phyloP scores from a whole-genome alignment of 306 rosid species.

The Medicago lupulina region DNA sequence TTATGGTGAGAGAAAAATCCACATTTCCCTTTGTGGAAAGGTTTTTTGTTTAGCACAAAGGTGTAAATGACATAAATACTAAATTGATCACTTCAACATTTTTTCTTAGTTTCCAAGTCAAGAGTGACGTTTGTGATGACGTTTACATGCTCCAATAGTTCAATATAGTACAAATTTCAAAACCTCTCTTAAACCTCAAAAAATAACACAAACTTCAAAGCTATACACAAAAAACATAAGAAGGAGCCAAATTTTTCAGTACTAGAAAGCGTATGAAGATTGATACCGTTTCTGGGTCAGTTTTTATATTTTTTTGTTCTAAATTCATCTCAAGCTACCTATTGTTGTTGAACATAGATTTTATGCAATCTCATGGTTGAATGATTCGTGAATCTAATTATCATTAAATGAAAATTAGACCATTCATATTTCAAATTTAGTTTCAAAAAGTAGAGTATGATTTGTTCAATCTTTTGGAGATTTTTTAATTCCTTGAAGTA shows the following conservation, averaged over 20 bases:
- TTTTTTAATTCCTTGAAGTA: too few relatives aligned
- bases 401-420: not conserved
- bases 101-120: slow-evolving; percentile 47
- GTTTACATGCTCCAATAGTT: not conserved
- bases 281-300: slow-evolving; percentile 48
- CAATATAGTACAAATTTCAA: slow-evolving; percentile 17
- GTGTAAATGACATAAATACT: not conserved
- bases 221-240: not conserved
- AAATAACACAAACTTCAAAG: slow-evolving; percentile 1
- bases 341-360: not conserved
- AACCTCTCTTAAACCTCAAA: slow-evolving; percentile 46
- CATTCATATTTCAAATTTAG: too few relatives aligned
- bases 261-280: slow-evolving; percentile 50
- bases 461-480: too few relatives aligned
- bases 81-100: slow-evolving; percentile 26
- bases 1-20: not conserved
- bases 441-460: too few relatives aligned
- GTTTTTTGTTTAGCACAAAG: not conserved
- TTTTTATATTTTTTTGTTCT: not conserved
- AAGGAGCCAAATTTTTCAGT: not conserved
- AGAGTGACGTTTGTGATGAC: slow-evolving; percentile 41
- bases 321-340: slow-evolving; percentile 1
- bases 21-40: not conserved
- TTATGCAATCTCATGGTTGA: not conserved
- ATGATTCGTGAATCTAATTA: not conserved